Percentiles rank a stretch among this genome's conserved stretches.
These are phyloP conservation scores for Coniochaeta sp. DNA, from an alignment of 2,329 filamentous ascomycete species.

Conservation along the genomic window DNA sequence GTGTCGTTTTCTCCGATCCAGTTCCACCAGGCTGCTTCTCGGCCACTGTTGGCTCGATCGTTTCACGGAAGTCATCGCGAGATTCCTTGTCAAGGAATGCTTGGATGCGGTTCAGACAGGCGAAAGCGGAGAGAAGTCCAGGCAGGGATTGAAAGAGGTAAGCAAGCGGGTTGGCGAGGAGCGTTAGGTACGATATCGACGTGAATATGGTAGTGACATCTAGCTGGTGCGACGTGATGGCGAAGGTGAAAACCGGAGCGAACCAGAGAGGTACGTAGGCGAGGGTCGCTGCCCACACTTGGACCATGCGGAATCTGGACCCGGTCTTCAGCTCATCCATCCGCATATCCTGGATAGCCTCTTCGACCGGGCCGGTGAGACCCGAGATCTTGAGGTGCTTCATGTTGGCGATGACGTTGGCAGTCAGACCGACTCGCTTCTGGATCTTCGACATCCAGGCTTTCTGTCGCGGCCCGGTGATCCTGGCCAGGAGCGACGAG, in stretches of 20 bases:
- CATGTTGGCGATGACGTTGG: conserved; percentile 16
- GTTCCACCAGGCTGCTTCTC: not conserved
- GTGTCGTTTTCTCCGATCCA: not conserved
- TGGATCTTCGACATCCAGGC: conserved; percentile 23
- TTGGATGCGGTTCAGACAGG: conserved; percentile 27
- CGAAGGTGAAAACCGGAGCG: conserved; percentile 25
- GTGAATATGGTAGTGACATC: conserved; percentile 20
- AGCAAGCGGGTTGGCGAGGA: conserved; percentile 23
- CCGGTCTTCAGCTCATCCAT: conserved; percentile 16
- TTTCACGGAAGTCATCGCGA: conserved; percentile 17
- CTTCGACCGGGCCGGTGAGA: conserved; percentile 16
- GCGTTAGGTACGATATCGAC: conserved; percentile 23
- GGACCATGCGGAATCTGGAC: conserved; percentile 14
- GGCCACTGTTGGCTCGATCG: not conserved
- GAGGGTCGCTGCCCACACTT: conserved; percentile 18
- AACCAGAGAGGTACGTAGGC: conserved; percentile 26
- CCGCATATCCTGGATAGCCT: conserved; percentile 15
- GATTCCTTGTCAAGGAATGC: conserved; percentile 24
- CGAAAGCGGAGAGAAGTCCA: conserved; percentile 19
- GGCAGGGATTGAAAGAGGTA: conserved; percentile 25
- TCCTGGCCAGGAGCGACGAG: conserved; percentile 8
- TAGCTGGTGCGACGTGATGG: conserved; percentile 13
- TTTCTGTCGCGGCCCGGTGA: conserved; percentile 15
- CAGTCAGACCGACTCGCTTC: conserved; percentile 16
- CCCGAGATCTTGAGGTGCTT: conserved; percentile 22